These are phyloP conservation scores for Cutaneotrichosporon mucoides DNA, from an alignment of 1,284 basidiomycete species.

Conservation along the genomic window DNA sequence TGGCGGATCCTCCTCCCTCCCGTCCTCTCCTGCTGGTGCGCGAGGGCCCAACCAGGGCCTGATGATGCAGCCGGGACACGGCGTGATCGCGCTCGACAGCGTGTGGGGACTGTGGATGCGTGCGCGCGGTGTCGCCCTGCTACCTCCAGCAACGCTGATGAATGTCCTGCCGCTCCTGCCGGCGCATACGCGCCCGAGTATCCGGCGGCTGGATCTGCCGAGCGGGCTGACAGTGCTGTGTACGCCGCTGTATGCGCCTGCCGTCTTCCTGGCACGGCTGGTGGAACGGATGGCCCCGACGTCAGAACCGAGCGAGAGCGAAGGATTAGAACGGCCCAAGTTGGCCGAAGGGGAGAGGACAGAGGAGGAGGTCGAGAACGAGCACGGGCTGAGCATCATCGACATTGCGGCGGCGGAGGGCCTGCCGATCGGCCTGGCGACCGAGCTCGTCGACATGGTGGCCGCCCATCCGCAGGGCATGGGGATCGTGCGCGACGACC, in stretches of 20 bases:
- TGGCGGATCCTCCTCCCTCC: slow-evolving; percentile 11
- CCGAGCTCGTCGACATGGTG: slow-evolving; percentile 64
- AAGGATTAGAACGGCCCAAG: slow-evolving; percentile 13
- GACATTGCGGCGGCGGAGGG: slow-evolving; percentile 65
- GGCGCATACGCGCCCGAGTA: slow-evolving; percentile 62
- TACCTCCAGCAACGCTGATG: slow-evolving; percentile 80
- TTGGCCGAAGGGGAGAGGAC: slow-evolving; percentile 47
- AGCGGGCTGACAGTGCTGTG: slow-evolving; percentile 76
- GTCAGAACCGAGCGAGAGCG: background rate
- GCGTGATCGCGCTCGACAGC: slow-evolving; percentile 87
- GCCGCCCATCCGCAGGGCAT: background rate
- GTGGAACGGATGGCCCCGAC: slow-evolving; percentile 54
- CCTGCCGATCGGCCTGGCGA: slow-evolving; percentile 65
- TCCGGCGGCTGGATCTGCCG: slow-evolving; percentile 65
- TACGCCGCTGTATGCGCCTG: slow-evolving; percentile 67
- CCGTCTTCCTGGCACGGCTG: slow-evolving; percentile 64
- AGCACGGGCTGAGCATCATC: slow-evolving; percentile 45
- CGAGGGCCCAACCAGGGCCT: slow-evolving; percentile 11
- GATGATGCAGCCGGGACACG: slow-evolving; percentile 47
- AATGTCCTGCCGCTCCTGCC: slow-evolving; percentile 67
- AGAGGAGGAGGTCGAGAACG: slow-evolving; percentile 21
- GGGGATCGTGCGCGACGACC: slow-evolving; percentile 67
- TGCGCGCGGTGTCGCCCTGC: slow-evolving; percentile 84
- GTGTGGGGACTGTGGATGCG: slow-evolving; percentile 98
- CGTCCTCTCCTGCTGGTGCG: no score